phyloP scores from a whole-genome alignment of 257 asterid genomes.

The Eustoma russellianum region DNA sequence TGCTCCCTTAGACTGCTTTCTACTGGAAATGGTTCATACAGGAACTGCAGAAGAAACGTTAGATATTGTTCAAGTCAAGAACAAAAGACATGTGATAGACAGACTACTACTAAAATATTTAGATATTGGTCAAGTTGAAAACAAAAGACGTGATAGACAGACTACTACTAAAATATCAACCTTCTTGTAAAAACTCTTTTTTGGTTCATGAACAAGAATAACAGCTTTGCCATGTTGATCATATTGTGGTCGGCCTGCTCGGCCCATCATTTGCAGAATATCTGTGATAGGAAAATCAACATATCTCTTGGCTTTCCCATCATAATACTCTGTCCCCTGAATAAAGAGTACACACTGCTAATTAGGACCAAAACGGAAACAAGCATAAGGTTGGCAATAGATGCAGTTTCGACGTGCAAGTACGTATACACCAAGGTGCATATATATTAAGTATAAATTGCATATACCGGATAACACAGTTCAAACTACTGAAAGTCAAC shows the following conservation, averaged over 20 bases:
- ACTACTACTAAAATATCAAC: constrained; percentile 17
- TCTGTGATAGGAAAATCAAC: constrained; percentile 97
- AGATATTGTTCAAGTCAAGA: background rate
- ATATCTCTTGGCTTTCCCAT: constrained; percentile 86
- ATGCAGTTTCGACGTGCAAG: too few species aligned
- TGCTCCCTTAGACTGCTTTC: constrained; percentile 98
- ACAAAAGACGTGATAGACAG: constrained; percentile 5
- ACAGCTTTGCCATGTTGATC: constrained; percentile 99
- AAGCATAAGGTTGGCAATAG: too few species aligned
- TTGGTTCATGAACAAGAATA: constrained; percentile 98
- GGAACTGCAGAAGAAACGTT: constrained; percentile 48
- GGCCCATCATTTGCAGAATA: constrained; percentile 98
- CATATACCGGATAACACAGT: too few species aligned
- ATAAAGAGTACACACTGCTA: constrained; percentile 4
- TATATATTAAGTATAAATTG: too few species aligned
- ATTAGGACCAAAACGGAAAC: background rate
- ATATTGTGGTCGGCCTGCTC: constrained; percentile 98
- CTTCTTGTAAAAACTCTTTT: constrained; percentile 98
- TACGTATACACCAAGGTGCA: too few species aligned
- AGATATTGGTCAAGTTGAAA: constrained; percentile 3
- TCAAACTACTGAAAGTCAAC: too few species aligned
- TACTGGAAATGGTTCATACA: constrained; percentile 97
- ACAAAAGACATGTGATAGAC: constrained; percentile 2
- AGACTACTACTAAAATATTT: constrained; percentile 1
- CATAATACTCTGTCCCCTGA: constrained; percentile 96